A percentile compares a stretch with the other conserved stretches of the same genome.
Conservation (phyloP, 116 monocot genomes). For the Papilionanthe hybrid region DNA sequence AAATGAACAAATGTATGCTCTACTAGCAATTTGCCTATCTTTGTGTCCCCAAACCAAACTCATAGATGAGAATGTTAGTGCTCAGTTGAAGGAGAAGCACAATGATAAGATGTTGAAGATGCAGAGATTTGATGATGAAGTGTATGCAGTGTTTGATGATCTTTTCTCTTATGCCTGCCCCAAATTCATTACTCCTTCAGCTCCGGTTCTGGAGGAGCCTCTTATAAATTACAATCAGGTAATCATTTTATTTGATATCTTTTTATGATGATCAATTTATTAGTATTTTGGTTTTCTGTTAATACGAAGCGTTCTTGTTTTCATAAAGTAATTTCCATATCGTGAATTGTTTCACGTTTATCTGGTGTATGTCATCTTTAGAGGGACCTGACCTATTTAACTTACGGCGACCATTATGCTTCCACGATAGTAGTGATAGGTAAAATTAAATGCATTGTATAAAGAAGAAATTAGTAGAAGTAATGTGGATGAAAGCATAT, state of each 20-base stretch:
- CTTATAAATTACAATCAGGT: conserved; percentile 95
- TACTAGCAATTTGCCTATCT: conserved; percentile 81
- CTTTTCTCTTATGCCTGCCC: conserved; percentile 97
- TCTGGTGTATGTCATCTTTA: background rate
- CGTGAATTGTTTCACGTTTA: background rate
- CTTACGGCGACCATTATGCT: background rate
- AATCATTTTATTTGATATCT: background rate
- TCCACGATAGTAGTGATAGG: background rate
- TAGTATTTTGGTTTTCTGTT: too few relatives aligned
- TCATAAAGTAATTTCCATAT: background rate
- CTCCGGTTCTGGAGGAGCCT: conserved; percentile 74
- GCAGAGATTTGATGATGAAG: conserved; percentile 94
- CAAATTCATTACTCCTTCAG: conserved; percentile 86
- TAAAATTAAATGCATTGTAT: background rate
- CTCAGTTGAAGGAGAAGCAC: conserved; percentile 89
- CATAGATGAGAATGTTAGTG: conserved; percentile 80
- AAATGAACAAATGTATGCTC: conserved; percentile 99
- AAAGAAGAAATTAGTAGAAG: background rate
- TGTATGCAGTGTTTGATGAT: conserved; percentile 77
- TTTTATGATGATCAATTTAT: background rate
- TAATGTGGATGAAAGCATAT: background rate
- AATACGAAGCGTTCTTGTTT: background rate
- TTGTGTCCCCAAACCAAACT: conserved; percentile 83
- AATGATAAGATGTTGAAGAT: conserved; percentile 91
- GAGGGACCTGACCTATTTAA: background rate